Base-by-base conservation (phyloP, 257 asterid species). In the Hygrophila difformis region DNA sequence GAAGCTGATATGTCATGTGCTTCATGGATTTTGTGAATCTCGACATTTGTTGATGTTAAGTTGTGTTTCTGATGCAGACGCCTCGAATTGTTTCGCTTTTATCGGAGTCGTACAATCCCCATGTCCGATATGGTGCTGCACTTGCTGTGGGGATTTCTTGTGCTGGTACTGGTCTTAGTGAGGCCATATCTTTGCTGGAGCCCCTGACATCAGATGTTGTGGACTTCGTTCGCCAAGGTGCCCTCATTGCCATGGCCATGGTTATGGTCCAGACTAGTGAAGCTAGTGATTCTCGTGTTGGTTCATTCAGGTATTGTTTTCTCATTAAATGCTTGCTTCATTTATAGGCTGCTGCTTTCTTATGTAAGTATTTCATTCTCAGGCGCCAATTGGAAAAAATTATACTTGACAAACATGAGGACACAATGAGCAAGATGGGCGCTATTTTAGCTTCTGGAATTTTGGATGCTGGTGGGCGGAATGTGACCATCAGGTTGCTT, bases 191-290 rank as follows among this genome's bases (percentile, higher is more conserved):
- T 20, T 46, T 91, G 81, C 77, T 91, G 16, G 94, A 80, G 79
- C 99, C 99, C 57, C 65, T 91, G 79, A 86, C 94, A 5, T 82
- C 89, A 38, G 99, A 91, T 67, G 96, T 82, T 5, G 94, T 82
- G 20, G 99, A 86, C 68, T 91, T 91, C 72, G 99, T 91, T 49
- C 96, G 99, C 46, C 99, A 91, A 75, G 99, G 99, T 45, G 99
- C 97, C 65, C 84, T 91, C 51, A 80, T 91, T 60, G 94, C 99
- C 16, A 86, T 91, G 96, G 94, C 98, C 10, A 91, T 91, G 98
- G 98, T 91, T 44, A 82, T 91, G 98, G 74, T 91, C 38, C 98
- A 91, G 74, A 70, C 62, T 57, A 89, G 81, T 54, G 98, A 89
- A 78, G 88, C 94, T 44, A 78, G 85, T 58, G 99, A 91, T 74